Conservation (phyloP, 1,284 basidiomycete species). For the Cutaneotrichosporon mucoides region DNA sequence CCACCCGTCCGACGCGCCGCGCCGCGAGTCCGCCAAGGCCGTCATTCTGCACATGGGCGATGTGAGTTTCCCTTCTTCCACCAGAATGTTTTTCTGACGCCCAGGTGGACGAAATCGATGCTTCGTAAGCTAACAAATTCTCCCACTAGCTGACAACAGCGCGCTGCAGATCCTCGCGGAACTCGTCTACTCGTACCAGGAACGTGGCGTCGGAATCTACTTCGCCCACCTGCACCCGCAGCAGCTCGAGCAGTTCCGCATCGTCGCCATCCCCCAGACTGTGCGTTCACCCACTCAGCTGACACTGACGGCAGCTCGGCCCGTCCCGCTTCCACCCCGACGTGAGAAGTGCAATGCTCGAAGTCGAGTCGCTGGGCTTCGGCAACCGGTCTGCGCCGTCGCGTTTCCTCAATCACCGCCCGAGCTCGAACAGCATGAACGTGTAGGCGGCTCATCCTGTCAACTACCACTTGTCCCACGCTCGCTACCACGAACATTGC, state of each 20-base stretch:
- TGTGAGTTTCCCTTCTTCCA: constrained; percentile 24
- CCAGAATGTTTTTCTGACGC: not conserved
- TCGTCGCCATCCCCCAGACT: constrained; percentile 41
- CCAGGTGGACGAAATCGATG: constrained; percentile 73
- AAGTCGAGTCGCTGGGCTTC: constrained; percentile 42
- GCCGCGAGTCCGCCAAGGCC: constrained; percentile 66
- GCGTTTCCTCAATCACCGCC: not conserved
- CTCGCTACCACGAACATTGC: no score
- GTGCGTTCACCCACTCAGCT: constrained; percentile 22
- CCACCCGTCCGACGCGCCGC: constrained; percentile 82
- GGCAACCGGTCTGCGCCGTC: constrained; percentile 18
- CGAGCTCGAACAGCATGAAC: not conserved
- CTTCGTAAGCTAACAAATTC: constrained; percentile 51
- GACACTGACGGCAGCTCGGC: constrained; percentile 55
- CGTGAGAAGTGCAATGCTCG: constrained; percentile 51
- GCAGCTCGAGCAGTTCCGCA: constrained; percentile 58
- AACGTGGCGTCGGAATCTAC: constrained; percentile 67
- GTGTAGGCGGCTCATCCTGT: no score
- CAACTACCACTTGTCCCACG: no score
- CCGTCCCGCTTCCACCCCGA: constrained; percentile 66
- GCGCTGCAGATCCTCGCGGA: constrained; percentile 83
- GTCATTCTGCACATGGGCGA: constrained; percentile 84
- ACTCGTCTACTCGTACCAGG: constrained; percentile 66
- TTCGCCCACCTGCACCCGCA: constrained; percentile 68
- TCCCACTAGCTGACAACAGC: no score